These are phyloP conservation scores for Paramecium biaurelia DNA, from an alignment of 73 alveolate genomes.

Conservation along the genomic window DNA sequence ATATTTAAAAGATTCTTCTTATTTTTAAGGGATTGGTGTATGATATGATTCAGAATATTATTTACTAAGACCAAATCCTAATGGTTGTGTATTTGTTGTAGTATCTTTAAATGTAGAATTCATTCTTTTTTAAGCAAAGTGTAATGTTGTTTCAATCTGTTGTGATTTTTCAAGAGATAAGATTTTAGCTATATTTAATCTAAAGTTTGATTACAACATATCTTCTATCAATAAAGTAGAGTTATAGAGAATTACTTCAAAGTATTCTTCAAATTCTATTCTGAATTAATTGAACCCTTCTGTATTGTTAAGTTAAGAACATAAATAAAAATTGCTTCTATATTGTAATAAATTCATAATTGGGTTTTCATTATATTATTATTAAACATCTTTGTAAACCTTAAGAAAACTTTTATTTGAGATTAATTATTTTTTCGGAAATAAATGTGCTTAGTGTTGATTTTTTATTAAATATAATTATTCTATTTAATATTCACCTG, in stretches of 20 bases:
- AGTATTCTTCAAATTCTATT: constrained; percentile 39
- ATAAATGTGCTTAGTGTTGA: neutral
- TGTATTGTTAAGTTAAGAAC: neutral
- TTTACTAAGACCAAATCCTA: neutral
- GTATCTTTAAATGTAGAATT: neutral
- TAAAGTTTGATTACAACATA: neutral
- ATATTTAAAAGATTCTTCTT: constrained; percentile 14
- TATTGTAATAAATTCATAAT: neutral
- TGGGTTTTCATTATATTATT: neutral
- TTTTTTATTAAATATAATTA: neutral
- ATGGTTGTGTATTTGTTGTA: neutral
- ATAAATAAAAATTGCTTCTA: neutral
- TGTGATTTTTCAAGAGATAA: neutral
- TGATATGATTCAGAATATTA: neutral
- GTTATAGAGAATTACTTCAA: neutral
- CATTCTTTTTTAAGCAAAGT: neutral
- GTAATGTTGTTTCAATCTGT: neutral
- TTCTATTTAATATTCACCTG: neutral
- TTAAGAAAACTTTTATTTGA: neutral
- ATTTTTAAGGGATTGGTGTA: neutral
- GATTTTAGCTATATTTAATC: neutral
- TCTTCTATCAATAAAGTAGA: neutral
- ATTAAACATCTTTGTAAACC: neutral
- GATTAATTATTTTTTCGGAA: neutral
- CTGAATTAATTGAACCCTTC: constrained; percentile 2